Conservation (phyloP, 192 early-diverging fungal species). For the Radiomyces spectabilis region DNA sequence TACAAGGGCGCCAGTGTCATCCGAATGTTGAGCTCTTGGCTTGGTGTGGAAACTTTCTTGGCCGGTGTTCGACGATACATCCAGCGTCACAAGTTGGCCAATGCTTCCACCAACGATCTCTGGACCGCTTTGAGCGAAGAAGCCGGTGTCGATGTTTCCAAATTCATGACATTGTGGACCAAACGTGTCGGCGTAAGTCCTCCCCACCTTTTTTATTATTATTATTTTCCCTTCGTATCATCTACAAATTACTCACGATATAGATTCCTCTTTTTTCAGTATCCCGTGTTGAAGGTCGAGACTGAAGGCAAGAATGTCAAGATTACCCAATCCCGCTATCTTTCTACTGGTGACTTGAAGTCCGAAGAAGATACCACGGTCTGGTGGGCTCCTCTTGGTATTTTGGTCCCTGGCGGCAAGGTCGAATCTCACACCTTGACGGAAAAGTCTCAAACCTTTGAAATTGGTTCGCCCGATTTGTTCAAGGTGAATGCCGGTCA, state of each 20-base stretch:
- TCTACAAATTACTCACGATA: too few species aligned
- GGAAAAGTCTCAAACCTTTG: conserved; percentile 35
- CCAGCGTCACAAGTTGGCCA: conserved; percentile 74
- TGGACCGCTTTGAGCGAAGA: conserved; percentile 77
- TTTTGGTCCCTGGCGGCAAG: conserved; percentile 31
- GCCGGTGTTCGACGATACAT: conserved; percentile 70
- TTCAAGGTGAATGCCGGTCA: conserved; percentile 83
- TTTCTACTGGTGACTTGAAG: conserved; percentile 73
- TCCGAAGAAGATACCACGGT: conserved; percentile 69
- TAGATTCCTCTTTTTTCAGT: conserved; percentile 33
- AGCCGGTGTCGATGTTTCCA: conserved; percentile 71
- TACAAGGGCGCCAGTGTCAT: conserved; percentile 92
- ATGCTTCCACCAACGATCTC: conserved; percentile 82
- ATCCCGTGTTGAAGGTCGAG: conserved; percentile 73
- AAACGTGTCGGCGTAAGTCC: conserved; percentile 65
- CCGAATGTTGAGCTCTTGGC: conserved; percentile 80
- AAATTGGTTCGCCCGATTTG: conserved; percentile 42
- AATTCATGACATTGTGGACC: conserved; percentile 89
- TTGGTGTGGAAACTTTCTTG: conserved; percentile 63
- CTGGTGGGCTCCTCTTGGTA: conserved; percentile 86
- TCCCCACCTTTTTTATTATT: too few species aligned
- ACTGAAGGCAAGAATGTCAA: conserved; percentile 46
- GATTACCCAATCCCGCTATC: conserved; percentile 76
- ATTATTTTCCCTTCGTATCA: too few species aligned
- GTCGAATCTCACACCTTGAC: conserved; percentile 23